Base-by-base conservation (phyloP, 2,329 filamentous ascomycete genomes). In the Aureobasidium subglaciale region DNA sequence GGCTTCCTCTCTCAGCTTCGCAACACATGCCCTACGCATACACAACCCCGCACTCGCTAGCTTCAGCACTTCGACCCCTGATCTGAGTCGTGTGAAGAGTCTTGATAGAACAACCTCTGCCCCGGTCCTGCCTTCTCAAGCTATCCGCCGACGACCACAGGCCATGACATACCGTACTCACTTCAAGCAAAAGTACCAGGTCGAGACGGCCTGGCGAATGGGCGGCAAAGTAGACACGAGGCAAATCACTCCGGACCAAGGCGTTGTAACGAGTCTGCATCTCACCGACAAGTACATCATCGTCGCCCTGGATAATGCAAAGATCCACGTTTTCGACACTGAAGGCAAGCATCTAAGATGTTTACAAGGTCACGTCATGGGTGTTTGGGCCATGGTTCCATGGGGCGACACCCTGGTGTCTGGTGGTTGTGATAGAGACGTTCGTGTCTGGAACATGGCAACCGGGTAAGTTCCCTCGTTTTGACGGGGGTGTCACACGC, bases 331-430 rank as follows among this genome's bases (percentile, higher is more conserved):
- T 24, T 99, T 97, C 68, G 89, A 97, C 69, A 91, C 90, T 0
- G 84, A 93, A 62, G 93, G 93, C 30, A 85, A 90, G 63, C 84
- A 90, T 61, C 85, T 95, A 64, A 89, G 90, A 68, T 96, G 90
- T 2, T 75, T 99, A 25, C 87, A 93, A 67, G 93, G 93, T 10
- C 93, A 99, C 73, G 88, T 97, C 41, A 99, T 99, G 93, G 93
- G 93, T 37, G 93, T 99, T 18, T 99, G 93, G 93, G 93, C 93
- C 46, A 97, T 99, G 92, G 90, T 99, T 22, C 93, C 93, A 6
- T 96, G 91, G 88, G 92, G 89, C 58, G 92, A 99, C 69, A 87
- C 89, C 53, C 79, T 99, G 59, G 93, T 99, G 58, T 96, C 90
- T 64, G 93, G 93, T 64, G 93, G 93, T 5, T 99, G 93, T 69